These are phyloP conservation scores for Trichoderma pleuroti DNA, from an alignment of 2,329 filamentous ascomycete species.

Conservation along the genomic window DNA sequence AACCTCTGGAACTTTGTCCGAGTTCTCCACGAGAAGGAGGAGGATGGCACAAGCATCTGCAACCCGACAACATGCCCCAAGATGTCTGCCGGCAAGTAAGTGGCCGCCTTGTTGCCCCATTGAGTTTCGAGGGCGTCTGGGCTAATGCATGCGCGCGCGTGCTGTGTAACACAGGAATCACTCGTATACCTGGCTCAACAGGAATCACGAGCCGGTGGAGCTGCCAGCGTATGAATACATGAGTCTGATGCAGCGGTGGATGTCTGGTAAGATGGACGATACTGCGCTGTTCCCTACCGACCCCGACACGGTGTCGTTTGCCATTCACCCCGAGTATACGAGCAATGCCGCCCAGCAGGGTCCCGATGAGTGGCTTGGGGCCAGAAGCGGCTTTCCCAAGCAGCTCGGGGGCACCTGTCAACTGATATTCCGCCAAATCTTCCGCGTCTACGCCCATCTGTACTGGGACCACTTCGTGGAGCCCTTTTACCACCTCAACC, in stretches of 20 bases:
- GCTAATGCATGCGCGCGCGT: slow-evolving; percentile 3
- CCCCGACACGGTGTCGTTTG: slow-evolving; percentile 59
- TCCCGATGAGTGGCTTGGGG: slow-evolving; percentile 72
- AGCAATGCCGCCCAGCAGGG: slow-evolving; percentile 54
- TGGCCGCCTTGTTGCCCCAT: slow-evolving; percentile 26
- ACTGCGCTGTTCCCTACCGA: slow-evolving; percentile 81
- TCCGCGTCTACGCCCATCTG: slow-evolving; percentile 90
- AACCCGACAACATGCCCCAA: slow-evolving; percentile 81
- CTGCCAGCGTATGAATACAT: slow-evolving; percentile 88
- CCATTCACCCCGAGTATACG: slow-evolving; percentile 53
- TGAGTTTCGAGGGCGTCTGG: neutral
- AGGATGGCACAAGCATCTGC: slow-evolving; percentile 74
- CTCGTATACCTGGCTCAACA: slow-evolving; percentile 78
- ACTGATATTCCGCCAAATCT: slow-evolving; percentile 91
- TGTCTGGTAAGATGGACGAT: slow-evolving; percentile 86
- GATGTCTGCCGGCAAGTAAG: slow-evolving; percentile 89
- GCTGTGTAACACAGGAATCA: slow-evolving; percentile 55
- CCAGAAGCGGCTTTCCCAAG: slow-evolving; percentile 80
- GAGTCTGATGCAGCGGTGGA: slow-evolving; percentile 89
- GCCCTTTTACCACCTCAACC: slow-evolving; percentile 72
- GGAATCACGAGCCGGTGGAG: slow-evolving; percentile 68
- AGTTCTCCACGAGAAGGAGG: slow-evolving; percentile 82
- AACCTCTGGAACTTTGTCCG: slow-evolving; percentile 87
- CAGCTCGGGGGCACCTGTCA: slow-evolving; percentile 83
- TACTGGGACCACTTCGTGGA: slow-evolving; percentile 90